phyloP scores from a whole-genome alignment of 345 rosid species.

The Xanthoceras sorbifolium region DNA sequence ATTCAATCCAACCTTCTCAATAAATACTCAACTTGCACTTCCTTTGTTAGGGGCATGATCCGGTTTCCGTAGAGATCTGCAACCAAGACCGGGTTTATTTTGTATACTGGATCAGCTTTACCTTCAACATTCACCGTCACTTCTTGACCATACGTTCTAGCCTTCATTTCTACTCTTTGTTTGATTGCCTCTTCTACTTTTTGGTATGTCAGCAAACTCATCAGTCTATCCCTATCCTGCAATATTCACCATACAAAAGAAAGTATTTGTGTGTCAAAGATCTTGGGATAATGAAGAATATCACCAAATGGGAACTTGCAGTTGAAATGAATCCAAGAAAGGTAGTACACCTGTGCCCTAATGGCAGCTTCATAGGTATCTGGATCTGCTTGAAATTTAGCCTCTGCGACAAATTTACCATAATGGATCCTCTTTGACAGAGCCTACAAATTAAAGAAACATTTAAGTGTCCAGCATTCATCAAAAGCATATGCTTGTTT shows the following conservation, averaged over 20 bases:
- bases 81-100: conserved; percentile 66
- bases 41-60: conserved; percentile 91
- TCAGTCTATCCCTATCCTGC: conserved; percentile 54
- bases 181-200: conserved; percentile 60
- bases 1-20: conserved; percentile 71
- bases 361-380: conserved; percentile 66
- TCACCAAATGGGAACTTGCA: background rate
- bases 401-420: conserved; percentile 94
- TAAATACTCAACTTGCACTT: conserved; percentile 71
- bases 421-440: conserved; percentile 94
- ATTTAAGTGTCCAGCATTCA: background rate
- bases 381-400: conserved; percentile 75
- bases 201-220: conserved; percentile 59
- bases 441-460: conserved; percentile 46
- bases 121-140: conserved; percentile 30
- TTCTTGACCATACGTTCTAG: conserved; percentile 59
- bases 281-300: background rate
- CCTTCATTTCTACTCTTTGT: conserved; percentile 71
- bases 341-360: conserved; percentile 56
- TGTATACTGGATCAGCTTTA: conserved; percentile 44
- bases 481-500: background rate
- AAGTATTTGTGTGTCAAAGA: background rate
- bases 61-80: conserved; percentile 61
- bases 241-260: conserved; percentile 11
- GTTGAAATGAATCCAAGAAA: background rate